Evolutionary conservation across 2,329 filamentous ascomycete species (phyloP), one percentile per base, ranked within the genome.

Genomic region (Myriosclerotinia scirpicola): DNA sequence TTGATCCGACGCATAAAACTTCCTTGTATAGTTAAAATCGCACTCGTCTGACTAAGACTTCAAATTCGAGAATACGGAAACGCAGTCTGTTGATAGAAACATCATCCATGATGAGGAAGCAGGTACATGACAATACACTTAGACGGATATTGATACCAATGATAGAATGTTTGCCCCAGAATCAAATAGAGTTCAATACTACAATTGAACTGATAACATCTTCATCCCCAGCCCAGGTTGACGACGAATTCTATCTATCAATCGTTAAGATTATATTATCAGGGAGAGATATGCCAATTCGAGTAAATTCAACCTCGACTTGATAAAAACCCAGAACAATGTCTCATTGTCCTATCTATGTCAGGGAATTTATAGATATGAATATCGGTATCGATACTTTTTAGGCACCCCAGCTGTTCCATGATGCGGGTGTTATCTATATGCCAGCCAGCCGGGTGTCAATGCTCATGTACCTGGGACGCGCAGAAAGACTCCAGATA

Each of bases 191-290:
- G 30, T 34, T 34, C 4, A 34, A 34, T 38, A 12, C 26, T 26
- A 8, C 38, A 36, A 26, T 50, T 48, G 14, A 26, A 60, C 38
- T 17, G 30, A 50, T 50, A 20, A 26, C 5, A 9, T 4, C 8
- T 20, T 40, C 8, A 3, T 14, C 26, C 15, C 44, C 34, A 61
- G 7, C 15, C 44, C 34, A 61, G 7, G 34, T n/a, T 30, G 34
- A 50, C 34, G 14, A 26, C n/a, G 14, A 52, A 54, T 61, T 34
- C 55, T 50, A 56, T 61, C 50, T 50, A 56, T 61, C 50, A 44
- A 61, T 66, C 30, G 34, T 55, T 34, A 22, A 66, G 58, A 54
- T 68, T 61, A n/a, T 68, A 55, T 63, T 53, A 26, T 40, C 64
- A 12, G 44, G 58, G 58, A 61, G 58, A 61, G 30, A 61, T 61